Evolutionary conservation across 2,329 filamentous ascomycete genomes (phyloP).

Genomic region (Magnaporthiopsis poae): DNA sequence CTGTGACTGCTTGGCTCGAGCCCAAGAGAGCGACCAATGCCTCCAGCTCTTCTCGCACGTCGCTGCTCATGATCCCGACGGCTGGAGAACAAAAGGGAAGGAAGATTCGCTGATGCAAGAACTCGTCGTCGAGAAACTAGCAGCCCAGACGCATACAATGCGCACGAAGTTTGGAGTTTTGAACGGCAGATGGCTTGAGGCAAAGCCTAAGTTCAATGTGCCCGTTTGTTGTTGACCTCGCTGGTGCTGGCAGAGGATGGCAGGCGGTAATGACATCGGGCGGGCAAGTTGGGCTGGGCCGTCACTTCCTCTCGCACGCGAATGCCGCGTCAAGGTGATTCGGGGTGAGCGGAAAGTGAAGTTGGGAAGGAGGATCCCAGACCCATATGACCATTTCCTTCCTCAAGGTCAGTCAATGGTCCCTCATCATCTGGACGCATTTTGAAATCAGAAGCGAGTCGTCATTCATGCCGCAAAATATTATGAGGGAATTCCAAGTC

Average conservation of each 20-base stretch:
- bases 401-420: not conserved
- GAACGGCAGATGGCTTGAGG: not conserved
- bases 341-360: not conserved
- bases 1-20: not conserved
- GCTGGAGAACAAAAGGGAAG: not conserved
- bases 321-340: not conserved
- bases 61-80: not conserved
- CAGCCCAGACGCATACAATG: not conserved
- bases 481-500: not conserved
- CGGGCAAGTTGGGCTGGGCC: not conserved
- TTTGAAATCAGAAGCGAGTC: not conserved
- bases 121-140: no score
- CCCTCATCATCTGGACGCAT: not conserved
- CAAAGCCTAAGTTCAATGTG: not conserved
- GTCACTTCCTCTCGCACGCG: not conserved
- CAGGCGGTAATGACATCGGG: not conserved
- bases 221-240: not conserved
- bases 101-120: not conserved
- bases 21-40: not conserved
- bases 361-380: not conserved
- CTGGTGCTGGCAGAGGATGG: not conserved
- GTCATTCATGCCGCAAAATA: not conserved
- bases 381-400: not conserved
- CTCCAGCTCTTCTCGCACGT: not conserved
- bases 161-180: not conserved